phyloP scores from a whole-genome alignment of 2,329 filamentous ascomycete species.

The Hypoxylon sp. region DNA sequence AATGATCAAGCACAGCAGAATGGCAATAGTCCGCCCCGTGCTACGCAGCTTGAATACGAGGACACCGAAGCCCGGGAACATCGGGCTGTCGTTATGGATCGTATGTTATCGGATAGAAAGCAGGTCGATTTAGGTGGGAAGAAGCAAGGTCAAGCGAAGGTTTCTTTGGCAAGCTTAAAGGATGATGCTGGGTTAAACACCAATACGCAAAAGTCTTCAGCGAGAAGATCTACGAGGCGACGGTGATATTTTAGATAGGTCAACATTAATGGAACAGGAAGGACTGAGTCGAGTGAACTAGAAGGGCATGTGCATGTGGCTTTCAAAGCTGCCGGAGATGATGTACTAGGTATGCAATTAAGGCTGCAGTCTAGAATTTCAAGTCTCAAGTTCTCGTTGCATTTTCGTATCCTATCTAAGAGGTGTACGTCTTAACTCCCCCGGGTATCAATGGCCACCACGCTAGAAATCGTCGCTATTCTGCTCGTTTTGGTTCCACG shows the following conservation, averaged over 20 bases:
- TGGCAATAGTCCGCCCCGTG: conserved; percentile 55
- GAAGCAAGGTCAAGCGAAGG: conserved; percentile 24
- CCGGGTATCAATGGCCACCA: conserved; percentile 29
- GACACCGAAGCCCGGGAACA: conserved; percentile 64
- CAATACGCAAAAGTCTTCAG: conserved; percentile 12
- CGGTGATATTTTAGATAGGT: conserved; percentile 25
- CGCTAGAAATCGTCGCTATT: neutral
- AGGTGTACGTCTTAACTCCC: neutral
- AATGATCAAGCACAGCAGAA: conserved; percentile 20
- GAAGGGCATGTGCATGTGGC: neutral
- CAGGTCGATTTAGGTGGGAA: conserved; percentile 1
- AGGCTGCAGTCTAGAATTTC: neutral
- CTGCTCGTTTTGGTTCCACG: neutral
- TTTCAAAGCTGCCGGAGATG: neutral
- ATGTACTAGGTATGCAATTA: neutral
- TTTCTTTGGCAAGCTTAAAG: conserved; percentile 21
- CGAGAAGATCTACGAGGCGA: conserved; percentile 43
- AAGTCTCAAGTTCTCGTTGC: neutral
- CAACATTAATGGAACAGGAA: conserved; percentile 3
- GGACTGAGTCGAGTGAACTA: neutral
- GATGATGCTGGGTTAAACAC: neutral
- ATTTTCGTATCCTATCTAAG: neutral
- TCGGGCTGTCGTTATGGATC: conserved; percentile 48
- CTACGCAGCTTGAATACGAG: conserved; percentile 69
- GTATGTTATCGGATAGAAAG: conserved; percentile 42